A percentile compares a stretch with the other conserved stretches of the same genome.
These are phyloP conservation scores for Citrullus colocynthis DNA, from an alignment of 306 rosid genomes.

Conservation along the genomic window DNA sequence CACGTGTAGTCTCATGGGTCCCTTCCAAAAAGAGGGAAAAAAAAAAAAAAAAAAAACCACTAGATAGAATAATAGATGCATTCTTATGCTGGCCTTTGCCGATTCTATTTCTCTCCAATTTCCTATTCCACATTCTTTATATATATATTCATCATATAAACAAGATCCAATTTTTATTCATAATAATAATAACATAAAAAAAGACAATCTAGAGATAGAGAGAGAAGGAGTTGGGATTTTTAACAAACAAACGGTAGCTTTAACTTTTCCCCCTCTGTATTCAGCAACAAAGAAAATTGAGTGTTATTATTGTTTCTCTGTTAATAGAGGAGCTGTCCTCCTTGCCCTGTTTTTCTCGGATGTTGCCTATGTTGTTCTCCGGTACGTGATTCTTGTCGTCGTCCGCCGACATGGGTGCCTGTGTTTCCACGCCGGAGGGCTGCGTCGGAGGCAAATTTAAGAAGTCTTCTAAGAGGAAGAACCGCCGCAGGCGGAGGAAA, in stretches of 20 bases:
- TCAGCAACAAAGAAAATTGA: not conserved
- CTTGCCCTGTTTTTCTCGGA: not conserved
- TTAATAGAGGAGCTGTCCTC: not conserved
- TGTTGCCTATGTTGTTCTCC: not conserved
- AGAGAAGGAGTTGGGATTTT: not conserved
- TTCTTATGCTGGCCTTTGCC: conserved; percentile 21
- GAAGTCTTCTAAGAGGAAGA: conserved; percentile 32
- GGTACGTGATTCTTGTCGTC: not conserved
- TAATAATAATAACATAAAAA: not conserved
- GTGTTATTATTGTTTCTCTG: not conserved
- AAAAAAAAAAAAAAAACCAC: too few relatives aligned
- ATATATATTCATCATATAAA: not conserved
- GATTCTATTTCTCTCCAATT: conserved; percentile 6
- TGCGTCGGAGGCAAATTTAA: conserved; percentile 46
- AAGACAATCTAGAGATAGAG: not conserved
- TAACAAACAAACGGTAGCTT: not conserved
- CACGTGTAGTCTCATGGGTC: conserved; percentile 39
- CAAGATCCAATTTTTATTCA: not conserved
- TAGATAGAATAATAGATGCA: not conserved
- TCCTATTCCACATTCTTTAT: not conserved
- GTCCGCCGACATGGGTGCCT: conserved; percentile 52
- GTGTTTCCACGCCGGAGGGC: conserved; percentile 58
- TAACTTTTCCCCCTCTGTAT: not conserved
- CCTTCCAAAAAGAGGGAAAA: not conserved
- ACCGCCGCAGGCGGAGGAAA: conserved; percentile 22